Evolutionary conservation across 1,284 basidiomycete genomes (phyloP).

Genomic region (Trametes versicolor): DNA sequence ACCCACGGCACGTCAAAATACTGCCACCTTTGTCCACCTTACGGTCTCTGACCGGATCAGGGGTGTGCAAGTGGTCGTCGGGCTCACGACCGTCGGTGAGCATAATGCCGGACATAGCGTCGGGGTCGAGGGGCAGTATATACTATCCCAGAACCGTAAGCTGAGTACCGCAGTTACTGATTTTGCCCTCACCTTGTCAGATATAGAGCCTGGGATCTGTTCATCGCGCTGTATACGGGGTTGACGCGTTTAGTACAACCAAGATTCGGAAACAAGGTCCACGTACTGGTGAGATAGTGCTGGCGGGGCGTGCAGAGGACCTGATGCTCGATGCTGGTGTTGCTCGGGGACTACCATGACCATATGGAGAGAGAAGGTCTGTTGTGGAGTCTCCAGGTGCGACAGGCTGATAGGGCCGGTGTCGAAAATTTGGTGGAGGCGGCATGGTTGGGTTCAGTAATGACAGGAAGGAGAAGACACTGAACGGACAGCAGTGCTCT

Average conservation of each 20-base stretch:
- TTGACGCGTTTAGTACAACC: background rate
- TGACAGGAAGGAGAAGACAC: conserved; percentile 3
- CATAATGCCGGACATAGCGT: conserved; percentile 38
- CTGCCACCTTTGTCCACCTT: conserved; percentile 67
- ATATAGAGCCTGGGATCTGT: conserved; percentile 41
- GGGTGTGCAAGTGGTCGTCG: conserved; percentile 79
- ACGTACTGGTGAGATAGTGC: conserved; percentile 13
- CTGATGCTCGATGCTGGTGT: background rate
- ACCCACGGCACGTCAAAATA: conserved; percentile 76
- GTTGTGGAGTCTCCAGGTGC: conserved; percentile 18
- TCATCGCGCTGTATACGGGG: background rate
- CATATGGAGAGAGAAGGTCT: conserved; percentile 35
- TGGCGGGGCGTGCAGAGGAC: background rate
- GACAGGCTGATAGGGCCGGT: conserved; percentile 9
- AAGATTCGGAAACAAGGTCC: too few species aligned
- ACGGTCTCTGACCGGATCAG: conserved; percentile 76
- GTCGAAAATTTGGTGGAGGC: background rate
- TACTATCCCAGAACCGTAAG: conserved; percentile 53
- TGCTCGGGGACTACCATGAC: conserved; percentile 48
- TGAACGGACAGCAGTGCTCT: conserved; percentile 11
- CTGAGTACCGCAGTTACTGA: background rate
- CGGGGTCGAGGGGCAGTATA: conserved; percentile 76
- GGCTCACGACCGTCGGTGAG: conserved; percentile 68
- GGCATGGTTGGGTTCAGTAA: background rate
- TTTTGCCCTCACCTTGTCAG: conserved; percentile 43